Percentiles rank a stretch among this genome's conserved stretches.
Conservation (phyloP, 1,284 basidiomycete species). For the Puccinia polysora region DNA sequence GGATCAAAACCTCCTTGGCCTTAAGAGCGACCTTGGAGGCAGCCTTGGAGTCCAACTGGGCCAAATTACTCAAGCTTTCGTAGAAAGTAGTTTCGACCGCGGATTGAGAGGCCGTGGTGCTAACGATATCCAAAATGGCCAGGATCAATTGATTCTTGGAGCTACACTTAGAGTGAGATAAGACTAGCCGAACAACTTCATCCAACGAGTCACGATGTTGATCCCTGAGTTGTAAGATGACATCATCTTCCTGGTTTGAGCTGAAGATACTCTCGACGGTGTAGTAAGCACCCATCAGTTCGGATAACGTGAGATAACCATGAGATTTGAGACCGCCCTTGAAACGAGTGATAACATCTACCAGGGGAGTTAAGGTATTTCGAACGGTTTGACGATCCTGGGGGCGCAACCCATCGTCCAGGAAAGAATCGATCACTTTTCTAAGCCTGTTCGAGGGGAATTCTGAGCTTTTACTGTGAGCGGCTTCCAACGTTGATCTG, state of each 20-base stretch:
- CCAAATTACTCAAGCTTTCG: slow-evolving; percentile 70
- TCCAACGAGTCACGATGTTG: slow-evolving; percentile 88
- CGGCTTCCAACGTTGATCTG: slow-evolving; percentile 70
- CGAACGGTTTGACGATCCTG: slow-evolving; percentile 75
- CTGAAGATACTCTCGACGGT: slow-evolving; percentile 87
- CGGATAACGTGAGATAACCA: slow-evolving; percentile 70
- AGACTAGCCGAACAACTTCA: slow-evolving; percentile 76
- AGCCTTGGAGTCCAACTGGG: slow-evolving; percentile 81
- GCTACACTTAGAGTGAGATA: slow-evolving; percentile 91
- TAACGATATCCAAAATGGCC: slow-evolving; percentile 79
- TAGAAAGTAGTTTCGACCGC: slow-evolving; percentile 64
- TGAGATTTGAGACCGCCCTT: slow-evolving; percentile 77
- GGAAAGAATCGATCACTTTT: slow-evolving; percentile 76
- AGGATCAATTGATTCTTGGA: slow-evolving; percentile 86
- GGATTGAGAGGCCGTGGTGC: slow-evolving; percentile 58
- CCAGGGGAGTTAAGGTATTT: slow-evolving; percentile 66
- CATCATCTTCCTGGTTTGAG: slow-evolving; percentile 79
- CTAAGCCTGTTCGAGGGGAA: slow-evolving; percentile 75
- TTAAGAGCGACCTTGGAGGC: slow-evolving; percentile 86
- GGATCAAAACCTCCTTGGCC: slow-evolving; percentile 93
- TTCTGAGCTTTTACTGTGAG: slow-evolving; percentile 69
- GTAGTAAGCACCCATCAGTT: slow-evolving; percentile 69
- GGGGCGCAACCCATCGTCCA: slow-evolving; percentile 72
- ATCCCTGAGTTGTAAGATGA: slow-evolving; percentile 82
- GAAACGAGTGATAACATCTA: slow-evolving; percentile 76